Evolutionary conservation across 2,329 filamentous ascomycete species (phyloP).

Genomic region (Plenodomus lindquistii): DNA sequence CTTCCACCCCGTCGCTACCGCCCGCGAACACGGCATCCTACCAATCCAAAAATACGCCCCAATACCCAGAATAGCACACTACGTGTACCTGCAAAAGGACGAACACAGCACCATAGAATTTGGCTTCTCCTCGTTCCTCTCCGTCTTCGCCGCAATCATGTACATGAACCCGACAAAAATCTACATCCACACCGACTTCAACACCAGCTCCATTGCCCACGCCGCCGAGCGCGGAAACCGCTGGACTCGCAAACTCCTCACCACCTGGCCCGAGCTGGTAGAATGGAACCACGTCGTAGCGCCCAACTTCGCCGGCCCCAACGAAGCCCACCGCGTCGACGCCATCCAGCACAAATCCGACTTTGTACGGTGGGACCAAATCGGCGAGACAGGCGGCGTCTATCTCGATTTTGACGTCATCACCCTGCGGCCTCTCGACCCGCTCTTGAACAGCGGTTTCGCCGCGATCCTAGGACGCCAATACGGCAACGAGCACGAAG

Average conservation of each 20-base stretch:
- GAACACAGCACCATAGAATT: constrained; percentile 12
- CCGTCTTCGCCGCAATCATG: constrained; percentile 16
- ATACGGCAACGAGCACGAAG: constrained; percentile 31
- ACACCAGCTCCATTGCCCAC: constrained; percentile 11
- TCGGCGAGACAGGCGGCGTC: constrained; percentile 17
- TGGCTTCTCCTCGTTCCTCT: constrained; percentile 15
- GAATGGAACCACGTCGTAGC: constrained; percentile 10
- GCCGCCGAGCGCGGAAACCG: constrained; percentile 9
- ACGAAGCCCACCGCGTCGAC: constrained; percentile 10
- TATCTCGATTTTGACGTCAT: constrained; percentile 28
- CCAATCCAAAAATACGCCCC: background rate
- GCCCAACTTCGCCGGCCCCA: constrained; percentile 12
- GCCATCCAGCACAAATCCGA: constrained; percentile 25
- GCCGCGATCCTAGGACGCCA: constrained; percentile 20
- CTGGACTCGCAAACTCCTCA: constrained; percentile 25
- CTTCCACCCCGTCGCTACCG: background rate
- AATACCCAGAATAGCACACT: constrained; percentile 26
- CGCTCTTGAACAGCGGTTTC: constrained; percentile 16
- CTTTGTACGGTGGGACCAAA: constrained; percentile 21
- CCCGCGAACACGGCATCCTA: constrained; percentile 1
- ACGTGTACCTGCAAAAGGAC: constrained; percentile 18
- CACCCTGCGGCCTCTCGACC: constrained; percentile 9
- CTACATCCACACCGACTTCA: constrained; percentile 29
- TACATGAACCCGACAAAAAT: constrained; percentile 19
- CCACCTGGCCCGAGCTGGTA: constrained; percentile 14